A percentile compares a stretch with the other conserved stretches of the same genome.
Evolutionary conservation across 768 basidiomycete genomes (phyloP).

Genomic region (Tricholomella constricta): DNA sequence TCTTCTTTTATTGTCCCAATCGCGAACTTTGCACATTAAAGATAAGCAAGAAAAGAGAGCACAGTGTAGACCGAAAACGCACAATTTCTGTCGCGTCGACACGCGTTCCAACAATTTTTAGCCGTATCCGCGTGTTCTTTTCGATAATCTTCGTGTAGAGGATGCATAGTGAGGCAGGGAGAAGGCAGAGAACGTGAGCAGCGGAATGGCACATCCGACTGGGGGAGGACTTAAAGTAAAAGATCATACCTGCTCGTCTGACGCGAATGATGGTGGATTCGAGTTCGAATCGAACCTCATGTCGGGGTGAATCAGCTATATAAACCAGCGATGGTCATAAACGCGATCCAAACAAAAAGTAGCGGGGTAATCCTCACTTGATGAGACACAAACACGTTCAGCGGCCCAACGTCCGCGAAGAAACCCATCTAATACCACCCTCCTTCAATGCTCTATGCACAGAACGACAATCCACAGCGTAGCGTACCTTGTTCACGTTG

Average conservation of each 20-base stretch:
- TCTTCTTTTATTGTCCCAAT: slow-evolving; percentile 99
- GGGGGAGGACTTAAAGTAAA: background rate
- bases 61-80: slow-evolving; percentile 29
- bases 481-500: slow-evolving; percentile 89
- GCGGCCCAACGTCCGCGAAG: slow-evolving; percentile 94
- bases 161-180: background rate
- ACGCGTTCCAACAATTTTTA: slow-evolving; percentile 98
- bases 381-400: slow-evolving; percentile 93
- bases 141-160: slow-evolving; percentile 66
- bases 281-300: slow-evolving; percentile 95
- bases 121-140: slow-evolving; percentile 87
- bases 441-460: background rate
- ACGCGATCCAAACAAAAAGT: background rate
- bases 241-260: slow-evolving; percentile 77
- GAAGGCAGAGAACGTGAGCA: background rate
- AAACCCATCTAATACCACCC: slow-evolving; percentile 83
- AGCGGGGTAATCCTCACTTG: slow-evolving; percentile 58
- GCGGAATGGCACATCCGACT: background rate
- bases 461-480: background rate
- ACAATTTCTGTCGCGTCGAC: slow-evolving; percentile 98
- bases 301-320: slow-evolving; percentile 89
- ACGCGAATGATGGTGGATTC: slow-evolving; percentile 95
- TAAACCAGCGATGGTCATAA: slow-evolving; percentile 1
- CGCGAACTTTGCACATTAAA: slow-evolving; percentile 69
- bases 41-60: background rate